Percentiles rank a stretch among this genome's conserved stretches.
phyloP scores from a whole-genome alignment of 108 stramenopile species.

The Halocafeteria seosinensis region DNA sequence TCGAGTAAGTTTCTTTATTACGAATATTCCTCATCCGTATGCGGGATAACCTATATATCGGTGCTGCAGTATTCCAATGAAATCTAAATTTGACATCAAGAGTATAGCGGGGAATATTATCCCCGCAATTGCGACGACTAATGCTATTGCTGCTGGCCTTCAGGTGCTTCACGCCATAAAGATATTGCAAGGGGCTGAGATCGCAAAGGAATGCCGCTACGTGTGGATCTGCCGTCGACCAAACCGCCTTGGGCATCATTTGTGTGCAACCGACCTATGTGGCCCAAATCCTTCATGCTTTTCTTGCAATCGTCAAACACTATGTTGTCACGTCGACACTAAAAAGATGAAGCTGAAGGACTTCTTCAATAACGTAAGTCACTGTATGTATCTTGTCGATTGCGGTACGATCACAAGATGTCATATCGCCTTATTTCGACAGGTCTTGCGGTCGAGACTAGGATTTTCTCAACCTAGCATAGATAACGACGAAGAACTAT shows the following conservation, averaged over 20 bases:
- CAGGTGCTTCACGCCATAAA: conserved; percentile 37
- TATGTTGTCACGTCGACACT: neutral
- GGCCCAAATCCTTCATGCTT: conserved; percentile 13
- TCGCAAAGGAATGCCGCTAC: neutral
- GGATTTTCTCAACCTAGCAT: conserved; percentile 62
- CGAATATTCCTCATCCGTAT: neutral
- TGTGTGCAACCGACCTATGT: conserved; percentile 6
- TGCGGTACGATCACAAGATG: conserved; percentile 57
- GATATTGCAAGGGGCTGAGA: conserved; percentile 12
- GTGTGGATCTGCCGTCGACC: neutral
- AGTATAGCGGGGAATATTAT: conserved; percentile 98
- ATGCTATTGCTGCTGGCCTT: conserved; percentile 80
- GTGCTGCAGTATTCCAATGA: conserved; percentile 60
- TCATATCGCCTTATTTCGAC: conserved; percentile 38
- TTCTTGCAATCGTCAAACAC: conserved; percentile 14
- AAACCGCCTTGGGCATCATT: neutral
- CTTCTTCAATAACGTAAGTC: conserved; percentile 75
- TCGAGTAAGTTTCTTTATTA: too few relatives aligned
- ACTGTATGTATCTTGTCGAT: conserved; percentile 47
- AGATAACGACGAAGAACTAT: neutral
- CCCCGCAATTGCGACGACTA: conserved; percentile 97
- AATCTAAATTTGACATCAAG: conserved; percentile 66
- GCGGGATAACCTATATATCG: neutral
- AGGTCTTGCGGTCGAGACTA: conserved; percentile 50
- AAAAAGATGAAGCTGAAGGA: conserved; percentile 52